A percentile compares a stretch with the other conserved stretches of the same genome.
Evolutionary conservation across 2,329 filamentous ascomycete genomes (phyloP).

Genomic region (Clonostachys byssicola): DNA sequence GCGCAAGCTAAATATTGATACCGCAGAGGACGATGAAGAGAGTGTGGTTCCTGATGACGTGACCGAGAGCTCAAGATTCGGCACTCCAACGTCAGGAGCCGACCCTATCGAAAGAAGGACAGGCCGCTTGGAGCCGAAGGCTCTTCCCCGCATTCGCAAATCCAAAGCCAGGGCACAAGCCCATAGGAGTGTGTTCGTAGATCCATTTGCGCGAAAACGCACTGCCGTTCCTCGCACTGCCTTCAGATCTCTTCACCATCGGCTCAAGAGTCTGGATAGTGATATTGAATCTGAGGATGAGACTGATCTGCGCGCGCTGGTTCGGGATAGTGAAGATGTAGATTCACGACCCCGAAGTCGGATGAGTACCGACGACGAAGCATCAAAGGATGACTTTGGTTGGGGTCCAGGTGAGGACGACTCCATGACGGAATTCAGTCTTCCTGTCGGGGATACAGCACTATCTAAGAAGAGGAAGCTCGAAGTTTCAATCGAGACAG

Average conservation of each 20-base stretch:
- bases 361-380: slow-evolving; percentile 58
- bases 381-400: slow-evolving; percentile 40
- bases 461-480: slow-evolving; percentile 69
- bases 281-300: slow-evolving; percentile 90
- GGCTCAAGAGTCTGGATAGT: slow-evolving; percentile 57
- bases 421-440: slow-evolving; percentile 69
- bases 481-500: slow-evolving; percentile 58
- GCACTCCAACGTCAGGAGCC: slow-evolving; percentile 61
- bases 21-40: slow-evolving; percentile 57
- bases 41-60: slow-evolving; percentile 47
- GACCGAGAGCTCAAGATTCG: slow-evolving; percentile 56
- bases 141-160: slow-evolving; percentile 74
- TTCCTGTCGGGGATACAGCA: slow-evolving; percentile 32
- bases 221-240: slow-evolving; percentile 43
- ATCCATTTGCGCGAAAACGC: slow-evolving; percentile 56
- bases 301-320: slow-evolving; percentile 45
- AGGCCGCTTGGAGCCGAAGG: slow-evolving; percentile 49
- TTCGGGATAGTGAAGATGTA: slow-evolving; percentile 77
- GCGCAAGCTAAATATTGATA: slow-evolving; percentile 71
- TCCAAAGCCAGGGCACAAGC: slow-evolving; percentile 48
- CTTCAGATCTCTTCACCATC: slow-evolving; percentile 77
- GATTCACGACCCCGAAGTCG: slow-evolving; percentile 80
- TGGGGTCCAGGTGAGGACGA: slow-evolving; percentile 55
- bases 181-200: slow-evolving; percentile 60
- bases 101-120: slow-evolving; percentile 59